These are phyloP conservation scores for Ophiostoma quercus DNA, from an alignment of 2,329 filamentous ascomycete genomes.

Conservation along the genomic window DNA sequence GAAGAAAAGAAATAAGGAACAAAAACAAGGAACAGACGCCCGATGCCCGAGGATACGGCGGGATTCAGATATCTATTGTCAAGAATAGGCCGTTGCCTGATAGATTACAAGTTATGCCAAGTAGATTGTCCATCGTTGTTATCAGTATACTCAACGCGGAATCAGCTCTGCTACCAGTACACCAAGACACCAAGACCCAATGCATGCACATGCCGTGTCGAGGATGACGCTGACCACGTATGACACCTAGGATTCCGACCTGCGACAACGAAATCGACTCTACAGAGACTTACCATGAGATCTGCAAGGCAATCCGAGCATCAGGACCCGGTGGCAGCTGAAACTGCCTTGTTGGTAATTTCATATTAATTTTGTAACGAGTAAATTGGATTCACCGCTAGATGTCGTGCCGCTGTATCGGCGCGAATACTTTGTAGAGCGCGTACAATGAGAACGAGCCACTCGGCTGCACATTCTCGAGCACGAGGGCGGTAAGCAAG, in stretches of 20 bases:
- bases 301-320: background rate
- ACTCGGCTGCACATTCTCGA: constrained; percentile 17
- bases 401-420: constrained; percentile 14
- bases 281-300: background rate
- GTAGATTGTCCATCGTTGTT: too few species aligned
- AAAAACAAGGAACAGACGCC: background rate
- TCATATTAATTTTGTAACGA: background rate
- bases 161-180: too few species aligned
- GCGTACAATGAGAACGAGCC: constrained; percentile 12
- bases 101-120: too few species aligned
- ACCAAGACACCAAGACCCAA: background rate
- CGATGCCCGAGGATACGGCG: too few species aligned
- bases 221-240: background rate
- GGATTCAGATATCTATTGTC: too few species aligned
- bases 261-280: too few species aligned
- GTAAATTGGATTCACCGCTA: constrained; percentile 15
- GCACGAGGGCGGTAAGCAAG: constrained; percentile 16
- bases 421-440: background rate
- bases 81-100: too few species aligned
- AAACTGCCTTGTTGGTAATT: background rate
- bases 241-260: background rate
- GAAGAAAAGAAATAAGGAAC: background rate
- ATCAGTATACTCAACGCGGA: too few species aligned
- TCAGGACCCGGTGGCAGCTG: background rate
- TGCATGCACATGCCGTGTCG: background rate